These are phyloP conservation scores for Eimeria mitis DNA, from an alignment of 169 alveolate genomes.

Conservation along the genomic window DNA sequence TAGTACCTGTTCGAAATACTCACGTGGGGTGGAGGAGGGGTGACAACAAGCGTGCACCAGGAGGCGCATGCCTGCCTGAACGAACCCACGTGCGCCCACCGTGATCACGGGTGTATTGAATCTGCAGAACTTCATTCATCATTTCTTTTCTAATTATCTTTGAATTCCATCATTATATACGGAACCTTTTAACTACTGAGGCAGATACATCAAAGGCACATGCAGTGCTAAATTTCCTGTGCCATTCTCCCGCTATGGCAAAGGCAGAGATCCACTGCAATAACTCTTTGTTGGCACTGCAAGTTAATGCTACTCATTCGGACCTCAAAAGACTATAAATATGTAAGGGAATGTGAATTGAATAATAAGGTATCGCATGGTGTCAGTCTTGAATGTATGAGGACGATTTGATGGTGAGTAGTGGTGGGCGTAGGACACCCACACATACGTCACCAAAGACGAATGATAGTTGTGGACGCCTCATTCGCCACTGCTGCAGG, in stretches of 20 bases:
- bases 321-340: background rate
- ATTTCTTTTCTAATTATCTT: background rate
- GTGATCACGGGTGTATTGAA: background rate
- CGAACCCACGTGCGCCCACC: slow-evolving; percentile 57
- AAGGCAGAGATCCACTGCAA: background rate
- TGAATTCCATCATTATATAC: background rate
- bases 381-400: background rate
- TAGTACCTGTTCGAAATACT: background rate
- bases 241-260: background rate
- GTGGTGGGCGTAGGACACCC: background rate
- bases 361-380: background rate
- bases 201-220: background rate
- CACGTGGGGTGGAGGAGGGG: slow-evolving; percentile 62
- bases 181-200: background rate
- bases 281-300: background rate
- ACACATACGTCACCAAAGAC: background rate
- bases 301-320: background rate
- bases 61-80: slow-evolving; percentile 63
- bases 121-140: background rate
- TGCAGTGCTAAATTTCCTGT: background rate
- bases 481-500: background rate
- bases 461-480: background rate
- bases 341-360: background rate
- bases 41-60: slow-evolving; percentile 66
- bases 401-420: background rate